Conservation (phyloP, 768 basidiomycete genomes). For the Serendipita sp. region DNA sequence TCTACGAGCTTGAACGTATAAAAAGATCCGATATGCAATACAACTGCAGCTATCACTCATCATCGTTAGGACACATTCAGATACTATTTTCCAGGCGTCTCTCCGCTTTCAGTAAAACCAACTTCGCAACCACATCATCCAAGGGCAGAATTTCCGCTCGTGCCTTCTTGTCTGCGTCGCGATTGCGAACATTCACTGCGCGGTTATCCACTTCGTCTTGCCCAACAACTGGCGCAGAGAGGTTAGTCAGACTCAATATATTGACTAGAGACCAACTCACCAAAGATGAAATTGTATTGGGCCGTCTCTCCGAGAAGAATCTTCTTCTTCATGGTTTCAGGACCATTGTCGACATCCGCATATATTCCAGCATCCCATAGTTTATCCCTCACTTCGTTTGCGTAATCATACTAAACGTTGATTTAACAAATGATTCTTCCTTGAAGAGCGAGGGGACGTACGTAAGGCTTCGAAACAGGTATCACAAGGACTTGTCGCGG, state of each 20-base stretch:
- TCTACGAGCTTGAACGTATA: too few relatives aligned
- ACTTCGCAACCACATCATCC: constrained; percentile 51
- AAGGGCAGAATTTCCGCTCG: constrained; percentile 54
- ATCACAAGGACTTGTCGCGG: constrained; percentile 94
- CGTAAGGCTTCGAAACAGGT: constrained; percentile 80
- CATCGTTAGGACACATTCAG: too few relatives aligned
- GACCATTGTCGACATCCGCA: constrained; percentile 83
- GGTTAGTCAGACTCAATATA: background rate
- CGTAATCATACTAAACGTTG: constrained; percentile 64
- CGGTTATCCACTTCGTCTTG: constrained; percentile 74
- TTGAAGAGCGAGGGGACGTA: constrained; percentile 27
- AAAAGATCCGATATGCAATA: too few relatives aligned
- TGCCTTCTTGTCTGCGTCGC: constrained; percentile 79
- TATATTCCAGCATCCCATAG: constrained; percentile 60
- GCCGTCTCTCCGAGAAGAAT: constrained; percentile 94
- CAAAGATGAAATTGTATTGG: constrained; percentile 95
- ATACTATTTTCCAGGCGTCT: constrained; percentile 40
- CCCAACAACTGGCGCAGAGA: constrained; percentile 68
- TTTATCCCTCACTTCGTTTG: constrained; percentile 56
- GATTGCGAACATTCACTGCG: constrained; percentile 90
- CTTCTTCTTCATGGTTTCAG: constrained; percentile 91
- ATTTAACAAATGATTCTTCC: constrained; percentile 11
- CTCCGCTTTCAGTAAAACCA: constrained; percentile 53
- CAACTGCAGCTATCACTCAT: too few relatives aligned
- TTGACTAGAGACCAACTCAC: constrained; percentile 30